These are phyloP conservation scores for Cystofilobasidium capitatum DNA, from an alignment of 768 basidiomycete genomes.

Conservation along the genomic window DNA sequence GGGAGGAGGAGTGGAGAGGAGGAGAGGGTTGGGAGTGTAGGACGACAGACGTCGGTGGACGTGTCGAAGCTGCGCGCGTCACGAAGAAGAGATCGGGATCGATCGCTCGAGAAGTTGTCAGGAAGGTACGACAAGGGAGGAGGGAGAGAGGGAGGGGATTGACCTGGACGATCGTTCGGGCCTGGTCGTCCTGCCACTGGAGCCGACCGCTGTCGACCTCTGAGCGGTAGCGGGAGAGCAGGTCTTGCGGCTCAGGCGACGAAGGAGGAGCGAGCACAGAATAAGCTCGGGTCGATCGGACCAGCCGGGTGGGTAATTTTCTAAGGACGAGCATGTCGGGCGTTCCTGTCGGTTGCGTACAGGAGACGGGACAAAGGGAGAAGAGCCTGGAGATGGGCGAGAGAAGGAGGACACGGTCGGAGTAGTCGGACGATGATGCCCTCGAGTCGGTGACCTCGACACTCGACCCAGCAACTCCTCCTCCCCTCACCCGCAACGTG, in stretches of 20 bases:
- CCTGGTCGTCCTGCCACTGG: conserved; percentile 25
- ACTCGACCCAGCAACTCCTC: no score
- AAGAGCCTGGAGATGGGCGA: no score
- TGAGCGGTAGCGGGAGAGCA: conserved; percentile 16
- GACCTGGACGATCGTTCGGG: conserved; percentile 14
- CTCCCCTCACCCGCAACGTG: not conserved
- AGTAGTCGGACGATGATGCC: no score
- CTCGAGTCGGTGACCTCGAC: no score
- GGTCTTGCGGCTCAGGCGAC: conserved; percentile 1
- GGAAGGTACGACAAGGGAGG: not conserved
- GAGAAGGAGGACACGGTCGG: no score
- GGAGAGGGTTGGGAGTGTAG: conserved; percentile 20
- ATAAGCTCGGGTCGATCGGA: no score
- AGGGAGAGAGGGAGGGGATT: not conserved
- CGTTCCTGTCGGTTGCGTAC: no score
- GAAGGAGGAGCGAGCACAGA: not conserved
- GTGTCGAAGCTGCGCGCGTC: conserved; percentile 5
- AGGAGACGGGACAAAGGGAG: no score
- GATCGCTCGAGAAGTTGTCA: not conserved
- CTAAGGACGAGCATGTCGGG: not conserved
- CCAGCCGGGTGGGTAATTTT: not conserved
- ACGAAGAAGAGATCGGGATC: not conserved
- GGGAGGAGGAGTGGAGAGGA: conserved; percentile 1
- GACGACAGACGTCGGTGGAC: conserved; percentile 7
- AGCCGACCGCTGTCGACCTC: conserved; percentile 12